Conservation (phyloP, 148 eudicot species). For the Amaranthus hypochondriacus region DNA sequence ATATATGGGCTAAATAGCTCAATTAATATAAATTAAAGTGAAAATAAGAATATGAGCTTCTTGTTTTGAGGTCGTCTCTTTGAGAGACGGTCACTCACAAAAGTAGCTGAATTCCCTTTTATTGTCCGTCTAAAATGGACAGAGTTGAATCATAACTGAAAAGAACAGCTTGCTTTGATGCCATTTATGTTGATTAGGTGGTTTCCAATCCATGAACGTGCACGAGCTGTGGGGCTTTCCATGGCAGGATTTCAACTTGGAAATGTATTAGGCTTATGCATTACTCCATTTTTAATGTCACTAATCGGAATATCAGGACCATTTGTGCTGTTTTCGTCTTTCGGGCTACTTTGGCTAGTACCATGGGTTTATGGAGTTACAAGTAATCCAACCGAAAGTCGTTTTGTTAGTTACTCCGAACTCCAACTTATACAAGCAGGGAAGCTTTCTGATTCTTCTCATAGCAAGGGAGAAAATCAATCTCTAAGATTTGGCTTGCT, state of each 20-base stretch:
- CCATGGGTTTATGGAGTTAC: conserved; percentile 59
- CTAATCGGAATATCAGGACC: conserved; percentile 77
- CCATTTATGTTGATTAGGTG: conserved; percentile 46
- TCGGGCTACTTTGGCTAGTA: conserved; percentile 75
- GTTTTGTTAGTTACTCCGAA: conserved; percentile 45
- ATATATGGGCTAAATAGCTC: no score
- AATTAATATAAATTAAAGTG: no score
- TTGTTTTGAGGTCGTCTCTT: no score
- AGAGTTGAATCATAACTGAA: neutral
- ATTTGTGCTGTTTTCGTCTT: conserved; percentile 69
- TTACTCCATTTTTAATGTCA: conserved; percentile 64
- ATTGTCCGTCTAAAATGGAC: neutral
- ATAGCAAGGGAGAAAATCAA: conserved; percentile 31
- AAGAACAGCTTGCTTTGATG: neutral
- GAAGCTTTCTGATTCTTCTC: conserved; percentile 35
- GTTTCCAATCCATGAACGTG: conserved; percentile 84
- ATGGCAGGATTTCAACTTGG: conserved; percentile 99
- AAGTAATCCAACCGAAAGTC: conserved; percentile 64
- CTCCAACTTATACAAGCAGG: conserved; percentile 68
- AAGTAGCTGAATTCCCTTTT: no score
- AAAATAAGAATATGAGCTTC: no score
- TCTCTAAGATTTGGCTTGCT: conserved; percentile 36
- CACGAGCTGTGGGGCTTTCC: conserved; percentile 88
- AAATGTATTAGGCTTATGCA: conserved; percentile 71
- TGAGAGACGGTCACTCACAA: no score